phyloP scores from a whole-genome alignment of 805 yeast genomes.

The Millerozyma miso region DNA sequence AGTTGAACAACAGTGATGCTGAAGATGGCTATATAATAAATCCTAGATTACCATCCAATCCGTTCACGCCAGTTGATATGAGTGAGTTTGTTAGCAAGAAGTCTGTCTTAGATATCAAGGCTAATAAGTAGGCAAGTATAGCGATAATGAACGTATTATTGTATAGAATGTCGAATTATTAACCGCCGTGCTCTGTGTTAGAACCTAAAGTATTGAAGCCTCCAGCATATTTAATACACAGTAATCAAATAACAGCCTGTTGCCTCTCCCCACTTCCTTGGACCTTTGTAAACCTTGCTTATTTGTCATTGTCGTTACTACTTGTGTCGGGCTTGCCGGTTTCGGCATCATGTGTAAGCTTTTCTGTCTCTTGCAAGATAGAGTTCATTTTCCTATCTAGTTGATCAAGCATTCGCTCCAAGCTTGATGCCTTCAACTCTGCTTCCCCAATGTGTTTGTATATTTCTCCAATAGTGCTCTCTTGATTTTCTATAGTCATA shows the following conservation, averaged over 20 bases:
- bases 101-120: conserved; percentile 7
- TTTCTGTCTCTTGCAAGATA: conserved; percentile 47
- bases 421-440: conserved; percentile 54
- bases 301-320: conserved; percentile 1
- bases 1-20: conserved; percentile 28
- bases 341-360: conserved; percentile 9
- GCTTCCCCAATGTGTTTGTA: conserved; percentile 63
- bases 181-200: no score
- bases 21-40: conserved; percentile 46
- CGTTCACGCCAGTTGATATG: conserved; percentile 53
- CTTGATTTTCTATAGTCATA: not conserved
- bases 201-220: no score
- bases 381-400: conserved; percentile 63
- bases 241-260: no score
- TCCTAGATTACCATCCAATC: conserved; percentile 67
- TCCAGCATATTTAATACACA: not conserved
- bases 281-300: no score
- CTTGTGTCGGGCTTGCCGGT: not conserved
- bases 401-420: conserved; percentile 62
- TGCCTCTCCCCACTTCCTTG: no score
- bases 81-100: conserved; percentile 46
- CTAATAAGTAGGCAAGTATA: conserved; percentile 1
- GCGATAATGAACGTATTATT: no score
- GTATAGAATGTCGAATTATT: no score
- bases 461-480: conserved; percentile 33